phyloP scores from a whole-genome alignment of 169 alveolate genomes.

The Hepatocystis sp. region DNA sequence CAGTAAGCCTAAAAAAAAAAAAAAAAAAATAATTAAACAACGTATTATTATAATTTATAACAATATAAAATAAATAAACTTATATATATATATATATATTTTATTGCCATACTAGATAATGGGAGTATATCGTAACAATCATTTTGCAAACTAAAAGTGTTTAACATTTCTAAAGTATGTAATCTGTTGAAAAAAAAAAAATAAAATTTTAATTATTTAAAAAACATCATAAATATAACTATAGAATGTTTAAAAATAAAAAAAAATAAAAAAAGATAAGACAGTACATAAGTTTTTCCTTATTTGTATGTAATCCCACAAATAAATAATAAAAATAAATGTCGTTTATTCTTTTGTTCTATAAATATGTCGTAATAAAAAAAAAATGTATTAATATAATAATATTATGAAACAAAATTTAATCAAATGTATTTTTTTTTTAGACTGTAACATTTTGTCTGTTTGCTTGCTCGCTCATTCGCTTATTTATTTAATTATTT shows the following conservation, averaged over 20 bases:
- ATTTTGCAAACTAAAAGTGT: conserved; percentile 26
- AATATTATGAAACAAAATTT: too few species aligned
- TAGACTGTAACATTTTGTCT: too few species aligned
- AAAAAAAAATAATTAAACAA: too few species aligned
- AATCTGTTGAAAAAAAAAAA: conserved; percentile 5
- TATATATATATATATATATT: too few species aligned
- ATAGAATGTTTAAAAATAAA: too few species aligned
- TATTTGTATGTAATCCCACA: conserved; percentile 52
- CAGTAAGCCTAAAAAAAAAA: conserved; percentile 41
- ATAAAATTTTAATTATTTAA: conserved; percentile 5
- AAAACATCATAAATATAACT: not conserved
- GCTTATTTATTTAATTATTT: not conserved
- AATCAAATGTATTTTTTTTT: too few species aligned
- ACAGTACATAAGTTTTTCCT: conserved; percentile 35
- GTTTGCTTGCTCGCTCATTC: too few species aligned
- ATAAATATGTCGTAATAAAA: not conserved
- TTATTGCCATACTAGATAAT: conserved; percentile 15
- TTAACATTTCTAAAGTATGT: conserved; percentile 17
- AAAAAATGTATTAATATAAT: not conserved
- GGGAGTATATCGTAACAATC: conserved; percentile 24
- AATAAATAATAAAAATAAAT: conserved; percentile 61
- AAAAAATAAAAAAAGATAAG: too few species aligned
- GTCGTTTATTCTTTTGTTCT: conserved; percentile 56
- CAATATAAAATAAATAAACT: too few species aligned
- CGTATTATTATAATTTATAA: too few species aligned